Conservation (phyloP, 306 rosid species). For the Acacia melanoxylon region DNA sequence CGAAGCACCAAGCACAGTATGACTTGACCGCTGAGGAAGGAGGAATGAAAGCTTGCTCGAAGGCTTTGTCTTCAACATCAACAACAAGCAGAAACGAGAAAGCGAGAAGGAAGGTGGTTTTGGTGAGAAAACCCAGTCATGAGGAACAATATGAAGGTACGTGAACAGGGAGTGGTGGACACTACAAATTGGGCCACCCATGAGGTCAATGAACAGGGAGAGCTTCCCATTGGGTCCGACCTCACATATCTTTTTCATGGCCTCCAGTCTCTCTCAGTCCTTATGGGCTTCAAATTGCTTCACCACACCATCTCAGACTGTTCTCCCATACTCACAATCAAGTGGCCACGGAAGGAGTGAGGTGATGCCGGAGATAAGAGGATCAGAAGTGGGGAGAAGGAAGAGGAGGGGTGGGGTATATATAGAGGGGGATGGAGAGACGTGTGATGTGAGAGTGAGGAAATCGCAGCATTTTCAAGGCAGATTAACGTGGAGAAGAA, state of each 20-base stretch:
- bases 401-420: background rate
- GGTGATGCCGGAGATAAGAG: background rate
- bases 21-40: too few relatives aligned
- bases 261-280: conserved; percentile 60
- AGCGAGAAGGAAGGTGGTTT: too few relatives aligned
- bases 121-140: too few relatives aligned
- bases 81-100: too few relatives aligned
- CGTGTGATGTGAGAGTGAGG: background rate
- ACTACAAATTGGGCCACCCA: conserved; percentile 93
- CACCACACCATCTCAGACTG: conserved; percentile 26
- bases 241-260: conserved; percentile 75
- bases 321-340: conserved; percentile 20
- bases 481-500: conserved; percentile 45
- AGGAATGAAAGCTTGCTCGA: too few relatives aligned
- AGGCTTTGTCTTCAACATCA: too few relatives aligned
- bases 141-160: too few relatives aligned
- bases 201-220: conserved; percentile 77
- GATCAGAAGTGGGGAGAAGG: background rate
- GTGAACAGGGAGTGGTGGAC: conserved; percentile 67
- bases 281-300: conserved; percentile 52
- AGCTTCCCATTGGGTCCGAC: conserved; percentile 78
- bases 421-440: background rate
- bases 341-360: background rate
- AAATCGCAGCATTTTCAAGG: conserved; percentile 42
- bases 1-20: too few relatives aligned